Conservation (phyloP, 768 basidiomycete species). For the Russula earlei region DNA sequence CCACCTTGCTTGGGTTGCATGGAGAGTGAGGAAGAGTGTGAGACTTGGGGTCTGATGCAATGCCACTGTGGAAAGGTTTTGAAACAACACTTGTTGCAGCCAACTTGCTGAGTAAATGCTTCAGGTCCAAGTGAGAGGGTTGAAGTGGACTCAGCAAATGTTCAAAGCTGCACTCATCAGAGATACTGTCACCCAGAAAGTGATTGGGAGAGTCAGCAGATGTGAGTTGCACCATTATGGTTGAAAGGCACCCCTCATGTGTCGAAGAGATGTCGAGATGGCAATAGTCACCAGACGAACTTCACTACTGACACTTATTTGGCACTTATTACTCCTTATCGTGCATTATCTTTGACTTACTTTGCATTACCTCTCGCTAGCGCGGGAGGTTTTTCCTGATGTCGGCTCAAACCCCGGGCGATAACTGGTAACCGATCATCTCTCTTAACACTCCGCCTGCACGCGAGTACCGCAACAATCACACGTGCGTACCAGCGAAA, state of each 20-base stretch:
- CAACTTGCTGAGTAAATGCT: slow-evolving; percentile 20
- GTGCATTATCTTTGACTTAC: too few species aligned
- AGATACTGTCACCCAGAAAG: slow-evolving; percentile 6
- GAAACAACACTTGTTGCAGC: slow-evolving; percentile 17
- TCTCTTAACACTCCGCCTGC: too few species aligned
- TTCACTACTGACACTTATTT: too few species aligned
- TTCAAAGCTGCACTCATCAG: slow-evolving; percentile 11
- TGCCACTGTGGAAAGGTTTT: slow-evolving; percentile 10
- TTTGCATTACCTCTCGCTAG: too few species aligned
- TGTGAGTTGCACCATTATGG: not conserved
- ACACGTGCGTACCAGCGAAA: too few species aligned
- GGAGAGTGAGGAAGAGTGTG: not conserved
- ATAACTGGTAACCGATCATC: too few species aligned
- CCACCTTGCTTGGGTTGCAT: not conserved
- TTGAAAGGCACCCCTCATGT: not conserved
- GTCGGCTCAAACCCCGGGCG: too few species aligned
- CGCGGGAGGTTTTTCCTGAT: too few species aligned
- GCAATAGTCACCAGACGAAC: not conserved
- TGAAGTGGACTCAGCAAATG: slow-evolving; percentile 10
- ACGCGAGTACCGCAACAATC: too few species aligned
- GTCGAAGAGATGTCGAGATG: not conserved
- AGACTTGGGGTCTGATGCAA: slow-evolving; percentile 17
- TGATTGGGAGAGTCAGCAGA: slow-evolving; percentile 14
- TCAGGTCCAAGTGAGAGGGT: slow-evolving; percentile 16
- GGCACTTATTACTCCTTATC: too few species aligned